Conservation (phyloP, 306 rosid species). For the Trifolium fragiferum region DNA sequence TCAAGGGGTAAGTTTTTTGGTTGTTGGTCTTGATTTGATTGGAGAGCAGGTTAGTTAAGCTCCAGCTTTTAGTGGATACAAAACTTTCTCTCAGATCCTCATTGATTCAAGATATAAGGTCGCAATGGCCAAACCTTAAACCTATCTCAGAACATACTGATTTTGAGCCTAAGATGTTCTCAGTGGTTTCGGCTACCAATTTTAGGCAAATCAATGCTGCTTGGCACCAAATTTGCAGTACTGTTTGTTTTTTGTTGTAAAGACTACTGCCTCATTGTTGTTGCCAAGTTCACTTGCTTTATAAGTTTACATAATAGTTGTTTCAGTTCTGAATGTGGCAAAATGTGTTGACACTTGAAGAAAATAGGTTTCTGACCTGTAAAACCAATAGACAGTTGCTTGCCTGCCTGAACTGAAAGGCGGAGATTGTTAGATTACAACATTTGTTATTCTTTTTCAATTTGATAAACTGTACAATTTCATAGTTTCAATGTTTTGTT, state of each 20-base stretch:
- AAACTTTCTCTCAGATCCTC: slow-evolving; percentile 46
- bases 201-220: slow-evolving; percentile 51
- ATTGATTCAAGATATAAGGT: slow-evolving; percentile 39
- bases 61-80: slow-evolving; percentile 33
- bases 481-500: slow-evolving; percentile 37
- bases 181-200: slow-evolving; percentile 46
- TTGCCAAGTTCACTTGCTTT: slow-evolving; percentile 48
- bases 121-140: slow-evolving; percentile 39
- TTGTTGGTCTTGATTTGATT: slow-evolving; percentile 93
- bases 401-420: slow-evolving; percentile 46
- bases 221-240: slow-evolving; percentile 46
- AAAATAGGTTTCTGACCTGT: slow-evolving; percentile 43
- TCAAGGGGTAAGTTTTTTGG: slow-evolving; percentile 93
- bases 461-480: slow-evolving; percentile 46
- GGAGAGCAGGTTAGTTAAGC: slow-evolving; percentile 92
- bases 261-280: slow-evolving; percentile 48
- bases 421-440: slow-evolving; percentile 44
- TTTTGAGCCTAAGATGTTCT: slow-evolving; percentile 45
- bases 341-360: slow-evolving; percentile 17
- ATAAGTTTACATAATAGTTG: slow-evolving; percentile 17
- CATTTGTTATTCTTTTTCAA: slow-evolving; percentile 55
- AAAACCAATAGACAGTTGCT: slow-evolving; percentile 41
- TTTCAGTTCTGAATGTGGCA: slow-evolving; percentile 39
- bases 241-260: slow-evolving; percentile 46
- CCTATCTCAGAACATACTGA: slow-evolving; percentile 29